phyloP scores from a whole-genome alignment of 2,329 filamentous ascomycete species.

The Penicillium psychrosexuale region DNA sequence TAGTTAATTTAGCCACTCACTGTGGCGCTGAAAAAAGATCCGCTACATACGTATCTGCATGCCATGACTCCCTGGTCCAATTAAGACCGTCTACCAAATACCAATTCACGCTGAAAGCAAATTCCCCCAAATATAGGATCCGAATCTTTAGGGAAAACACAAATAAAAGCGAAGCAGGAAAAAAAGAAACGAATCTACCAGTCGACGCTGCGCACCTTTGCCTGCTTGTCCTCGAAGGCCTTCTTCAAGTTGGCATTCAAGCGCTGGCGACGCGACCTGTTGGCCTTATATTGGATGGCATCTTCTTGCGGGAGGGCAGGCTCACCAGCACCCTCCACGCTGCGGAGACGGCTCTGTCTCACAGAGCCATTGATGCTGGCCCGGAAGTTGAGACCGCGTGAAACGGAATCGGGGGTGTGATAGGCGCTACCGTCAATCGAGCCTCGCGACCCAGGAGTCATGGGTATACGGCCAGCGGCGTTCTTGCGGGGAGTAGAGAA shows the following conservation, averaged over 20 bases:
- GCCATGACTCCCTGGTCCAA: constrained; percentile 16
- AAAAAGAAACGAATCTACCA: constrained; percentile 17
- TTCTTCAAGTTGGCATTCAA: constrained; percentile 37
- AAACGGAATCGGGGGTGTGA: constrained; percentile 42
- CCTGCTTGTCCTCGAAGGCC: constrained; percentile 35
- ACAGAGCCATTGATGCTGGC: constrained; percentile 37
- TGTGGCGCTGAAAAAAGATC: constrained; percentile 2
- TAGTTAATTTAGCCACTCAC: neutral
- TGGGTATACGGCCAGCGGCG: constrained; percentile 28
- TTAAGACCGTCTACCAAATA: constrained; percentile 2
- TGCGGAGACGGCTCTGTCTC: constrained; percentile 32
- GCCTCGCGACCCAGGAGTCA: constrained; percentile 39
- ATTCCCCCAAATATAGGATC: neutral
- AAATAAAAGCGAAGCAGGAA: neutral
- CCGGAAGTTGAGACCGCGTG: constrained; percentile 32
- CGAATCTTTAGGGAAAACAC: neutral
- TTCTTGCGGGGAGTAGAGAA: constrained; percentile 38
- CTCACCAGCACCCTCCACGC: constrained; percentile 27
- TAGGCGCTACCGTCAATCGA: constrained; percentile 40
- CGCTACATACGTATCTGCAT: constrained; percentile 10
- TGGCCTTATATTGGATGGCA: constrained; percentile 35
- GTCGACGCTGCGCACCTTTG: constrained; percentile 33
- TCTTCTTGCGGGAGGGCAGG: constrained; percentile 30
- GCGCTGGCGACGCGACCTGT: constrained; percentile 35
- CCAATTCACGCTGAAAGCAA: constrained; percentile 3